These are phyloP conservation scores for Candida glaebosa DNA, from an alignment of 805 yeast genomes.

Conservation along the genomic window DNA sequence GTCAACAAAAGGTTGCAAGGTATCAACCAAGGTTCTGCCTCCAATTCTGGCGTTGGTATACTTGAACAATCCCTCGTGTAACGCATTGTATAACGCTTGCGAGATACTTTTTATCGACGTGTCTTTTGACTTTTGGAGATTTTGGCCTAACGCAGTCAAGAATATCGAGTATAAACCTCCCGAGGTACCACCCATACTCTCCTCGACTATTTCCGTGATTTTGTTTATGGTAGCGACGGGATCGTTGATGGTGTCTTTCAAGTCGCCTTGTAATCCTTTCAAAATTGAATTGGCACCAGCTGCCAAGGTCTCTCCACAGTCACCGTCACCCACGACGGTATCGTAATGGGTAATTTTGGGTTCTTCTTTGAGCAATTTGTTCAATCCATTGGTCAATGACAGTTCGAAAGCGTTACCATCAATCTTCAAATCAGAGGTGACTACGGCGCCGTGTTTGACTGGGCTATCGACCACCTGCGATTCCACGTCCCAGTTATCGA, in stretches of 20 bases:
- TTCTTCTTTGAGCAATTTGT: slow-evolving; percentile 42
- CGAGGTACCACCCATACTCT: slow-evolving; percentile 96
- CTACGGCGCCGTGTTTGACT: slow-evolving; percentile 18
- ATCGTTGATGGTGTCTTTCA: slow-evolving; percentile 30
- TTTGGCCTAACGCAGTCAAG: slow-evolving; percentile 68
- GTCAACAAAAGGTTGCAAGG: slow-evolving; percentile 82
- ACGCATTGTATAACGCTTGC: slow-evolving; percentile 52
- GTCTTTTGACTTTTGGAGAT: slow-evolving; percentile 39
- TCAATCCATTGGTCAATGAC: slow-evolving; percentile 44
- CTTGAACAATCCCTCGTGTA: slow-evolving; percentile 65
- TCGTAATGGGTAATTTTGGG: slow-evolving; percentile 83
- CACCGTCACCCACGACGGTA: slow-evolving; percentile 93
- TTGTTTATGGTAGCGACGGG: slow-evolving; percentile 60
- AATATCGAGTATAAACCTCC: slow-evolving; percentile 90
- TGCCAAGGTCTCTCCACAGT: slow-evolving; percentile 89
- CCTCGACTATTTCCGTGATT: slow-evolving; percentile 80
- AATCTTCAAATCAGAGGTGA: slow-evolving; percentile 26
- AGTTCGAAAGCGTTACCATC: slow-evolving; percentile 45
- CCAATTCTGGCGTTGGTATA: slow-evolving; percentile 89
- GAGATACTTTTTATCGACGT: slow-evolving; percentile 35
- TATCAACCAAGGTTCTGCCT: slow-evolving; percentile 85
- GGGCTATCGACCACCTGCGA: slow-evolving; percentile 30
- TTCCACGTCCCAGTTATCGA: slow-evolving; percentile 16
- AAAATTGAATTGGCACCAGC: slow-evolving; percentile 76
- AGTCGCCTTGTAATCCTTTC: slow-evolving; percentile 42